A percentile compares a stretch with the other conserved stretches of the same genome.
Evolutionary conservation across 1,284 basidiomycete genomes (phyloP).

Genomic region (Cystobasidiaceae sp.): DNA sequence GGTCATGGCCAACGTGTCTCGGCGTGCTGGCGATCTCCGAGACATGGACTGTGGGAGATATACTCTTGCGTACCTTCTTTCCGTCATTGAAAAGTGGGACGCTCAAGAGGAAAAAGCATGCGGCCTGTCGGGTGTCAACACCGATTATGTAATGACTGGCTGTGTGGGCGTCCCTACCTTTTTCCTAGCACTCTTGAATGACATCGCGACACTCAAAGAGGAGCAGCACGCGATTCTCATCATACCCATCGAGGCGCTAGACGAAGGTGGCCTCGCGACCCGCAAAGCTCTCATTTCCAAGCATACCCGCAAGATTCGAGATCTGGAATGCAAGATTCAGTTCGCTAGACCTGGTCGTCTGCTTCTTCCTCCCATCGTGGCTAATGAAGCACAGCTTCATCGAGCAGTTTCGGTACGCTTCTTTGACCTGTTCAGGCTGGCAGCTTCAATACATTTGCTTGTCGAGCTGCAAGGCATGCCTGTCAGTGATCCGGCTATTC

Average conservation of each 20-base stretch:
- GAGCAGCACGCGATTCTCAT: constrained; percentile 9
- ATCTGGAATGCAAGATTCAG: constrained; percentile 27
- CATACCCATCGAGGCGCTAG: constrained; percentile 5
- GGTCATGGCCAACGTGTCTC: constrained; percentile 24
- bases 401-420: constrained; percentile 28
- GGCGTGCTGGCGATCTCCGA: constrained; percentile 17
- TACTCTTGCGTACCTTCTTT: constrained; percentile 8
- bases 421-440: constrained; percentile 27
- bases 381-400: constrained; percentile 19
- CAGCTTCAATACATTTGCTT: constrained; percentile 20
- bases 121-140: constrained; percentile 17
- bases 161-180: constrained; percentile 22
- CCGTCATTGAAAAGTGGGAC: constrained; percentile 26
- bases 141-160: constrained; percentile 19
- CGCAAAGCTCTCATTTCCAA: constrained; percentile 19
- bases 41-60: constrained; percentile 18
- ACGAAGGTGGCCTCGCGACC: constrained; percentile 1
- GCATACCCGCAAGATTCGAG: constrained; percentile 23
- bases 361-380: constrained; percentile 18
- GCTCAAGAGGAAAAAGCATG: constrained; percentile 9
- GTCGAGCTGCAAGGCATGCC: constrained; percentile 12
- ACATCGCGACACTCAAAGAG: constrained; percentile 18
- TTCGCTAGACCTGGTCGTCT: constrained; percentile 27
- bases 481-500: constrained; percentile 23
- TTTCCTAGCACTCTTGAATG: constrained; percentile 21